phyloP scores from a whole-genome alignment of 106 monocot genomes.

The Acorus calamus region DNA sequence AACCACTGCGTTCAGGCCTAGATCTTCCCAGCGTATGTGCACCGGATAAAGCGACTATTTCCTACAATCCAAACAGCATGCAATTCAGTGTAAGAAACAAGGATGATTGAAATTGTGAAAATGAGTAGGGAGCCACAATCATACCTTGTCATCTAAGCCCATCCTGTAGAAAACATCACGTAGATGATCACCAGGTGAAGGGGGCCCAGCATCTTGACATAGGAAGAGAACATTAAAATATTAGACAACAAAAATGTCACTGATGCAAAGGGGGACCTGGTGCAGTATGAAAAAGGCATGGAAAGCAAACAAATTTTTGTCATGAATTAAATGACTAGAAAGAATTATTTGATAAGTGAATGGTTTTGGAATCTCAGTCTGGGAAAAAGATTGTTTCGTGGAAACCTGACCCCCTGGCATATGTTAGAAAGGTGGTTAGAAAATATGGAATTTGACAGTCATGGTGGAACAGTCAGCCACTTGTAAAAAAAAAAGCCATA shows the following conservation, averaged over 20 bases:
- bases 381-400: too few species aligned
- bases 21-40: slow-evolving; percentile 96
- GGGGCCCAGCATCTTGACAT: slow-evolving; percentile 85
- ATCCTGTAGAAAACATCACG: slow-evolving; percentile 92
- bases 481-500: too few species aligned
- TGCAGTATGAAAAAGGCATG: too few species aligned
- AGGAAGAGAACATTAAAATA: background rate
- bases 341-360: too few species aligned
- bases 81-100: background rate
- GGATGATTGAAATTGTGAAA: background rate
- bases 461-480: too few species aligned
- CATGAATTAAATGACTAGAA: too few species aligned
- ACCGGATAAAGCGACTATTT: slow-evolving; percentile 94
- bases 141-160: slow-evolving; percentile 94
- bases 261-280: too few species aligned
- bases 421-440: too few species aligned
- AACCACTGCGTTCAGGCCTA: slow-evolving; percentile 95
- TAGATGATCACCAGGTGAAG: slow-evolving; percentile 78
- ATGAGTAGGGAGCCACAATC: background rate
- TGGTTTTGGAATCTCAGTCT: too few species aligned
- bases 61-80: slow-evolving; percentile 28
- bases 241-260: background rate
- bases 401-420: too few species aligned
- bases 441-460: too few species aligned
- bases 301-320: too few species aligned